Evolutionary conservation across 352 stramenopile species (phyloP).

Genomic region (Globisporangium okanoganense): DNA sequence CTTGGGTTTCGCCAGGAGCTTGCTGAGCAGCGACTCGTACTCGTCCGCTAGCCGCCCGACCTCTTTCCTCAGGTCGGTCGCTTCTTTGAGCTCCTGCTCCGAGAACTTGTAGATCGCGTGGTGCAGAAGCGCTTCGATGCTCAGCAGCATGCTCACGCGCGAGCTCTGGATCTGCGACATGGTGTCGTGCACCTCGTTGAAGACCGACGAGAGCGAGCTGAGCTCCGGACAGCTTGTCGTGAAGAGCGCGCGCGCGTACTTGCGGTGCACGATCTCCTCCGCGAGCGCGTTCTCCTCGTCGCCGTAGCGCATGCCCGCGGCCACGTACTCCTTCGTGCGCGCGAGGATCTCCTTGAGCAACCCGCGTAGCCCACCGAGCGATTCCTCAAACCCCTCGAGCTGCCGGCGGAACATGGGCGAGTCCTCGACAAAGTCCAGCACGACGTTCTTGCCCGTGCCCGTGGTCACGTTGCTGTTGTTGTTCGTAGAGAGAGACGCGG

Average conservation of each 20-base stretch:
- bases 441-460: constrained; percentile 65
- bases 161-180: constrained; percentile 80
- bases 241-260: constrained; percentile 83
- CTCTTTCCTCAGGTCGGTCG: constrained; percentile 63
- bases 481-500: constrained; percentile 17
- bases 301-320: constrained; percentile 55
- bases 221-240: constrained; percentile 72
- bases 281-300: constrained; percentile 68
- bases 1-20: constrained; percentile 68
- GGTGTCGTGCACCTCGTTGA: constrained; percentile 82
- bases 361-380: constrained; percentile 50
- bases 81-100: constrained; percentile 75
- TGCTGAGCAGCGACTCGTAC: constrained; percentile 79
- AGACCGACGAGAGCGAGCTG: constrained; percentile 69
- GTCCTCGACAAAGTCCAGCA: constrained; percentile 83
- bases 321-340: constrained; percentile 76
- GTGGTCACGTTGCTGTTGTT: constrained; percentile 22
- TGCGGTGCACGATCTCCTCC: constrained; percentile 67
- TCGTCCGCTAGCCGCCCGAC: constrained; percentile 67
- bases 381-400: constrained; percentile 78
- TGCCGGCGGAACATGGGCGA: constrained; percentile 84
- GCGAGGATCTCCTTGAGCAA: constrained; percentile 70
- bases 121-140: constrained; percentile 73
- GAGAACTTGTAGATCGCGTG: constrained; percentile 61
- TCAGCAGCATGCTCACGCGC: constrained; percentile 76